These are phyloP conservation scores for Colletotrichum sojae DNA, from an alignment of 2,329 filamentous ascomycete species.

Conservation along the genomic window DNA sequence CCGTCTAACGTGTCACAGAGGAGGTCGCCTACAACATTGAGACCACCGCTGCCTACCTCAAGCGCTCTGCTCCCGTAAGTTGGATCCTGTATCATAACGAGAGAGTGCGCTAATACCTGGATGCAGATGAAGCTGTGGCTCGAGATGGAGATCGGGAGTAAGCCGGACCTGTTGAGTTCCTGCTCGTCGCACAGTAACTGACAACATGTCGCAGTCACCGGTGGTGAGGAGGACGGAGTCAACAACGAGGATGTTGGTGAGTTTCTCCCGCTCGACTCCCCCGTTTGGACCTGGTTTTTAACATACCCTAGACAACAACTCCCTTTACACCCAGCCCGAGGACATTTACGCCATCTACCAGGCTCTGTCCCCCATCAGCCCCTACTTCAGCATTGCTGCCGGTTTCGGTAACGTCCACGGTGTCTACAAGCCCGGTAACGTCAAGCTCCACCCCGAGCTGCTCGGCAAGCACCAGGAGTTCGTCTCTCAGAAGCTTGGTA, in stretches of 20 bases:
- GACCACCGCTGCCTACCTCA: slow-evolving; percentile 93
- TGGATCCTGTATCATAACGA: background rate
- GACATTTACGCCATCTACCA: slow-evolving; percentile 95
- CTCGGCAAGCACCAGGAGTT: slow-evolving; percentile 96
- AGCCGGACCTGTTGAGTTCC: slow-evolving; percentile 43
- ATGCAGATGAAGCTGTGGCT: slow-evolving; percentile 92
- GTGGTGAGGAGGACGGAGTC: slow-evolving; percentile 97
- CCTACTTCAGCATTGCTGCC: slow-evolving; percentile 98
- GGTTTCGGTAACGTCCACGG: slow-evolving; percentile 99
- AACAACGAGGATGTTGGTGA: slow-evolving; percentile 89
- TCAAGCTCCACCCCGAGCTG: slow-evolving; percentile 95
- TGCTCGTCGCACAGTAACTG: background rate
- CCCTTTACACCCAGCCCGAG: slow-evolving; percentile 97
- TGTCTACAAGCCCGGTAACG: slow-evolving; percentile 97
- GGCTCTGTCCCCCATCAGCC: slow-evolving; percentile 86
- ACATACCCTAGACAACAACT: slow-evolving; percentile 80
- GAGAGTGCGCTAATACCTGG: background rate
- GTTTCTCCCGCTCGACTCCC: background rate
- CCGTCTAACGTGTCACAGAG: slow-evolving; percentile 56
- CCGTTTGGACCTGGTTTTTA: background rate
- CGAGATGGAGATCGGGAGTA: slow-evolving; percentile 83
- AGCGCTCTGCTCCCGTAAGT: slow-evolving; percentile 82
- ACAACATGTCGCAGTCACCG: slow-evolving; percentile 76
- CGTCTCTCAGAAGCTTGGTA: slow-evolving; percentile 84
- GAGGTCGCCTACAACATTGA: slow-evolving; percentile 89